Evolutionary conservation across 2,329 filamentous ascomycete genomes (phyloP).

Genomic region (Anthostomella pinea): DNA sequence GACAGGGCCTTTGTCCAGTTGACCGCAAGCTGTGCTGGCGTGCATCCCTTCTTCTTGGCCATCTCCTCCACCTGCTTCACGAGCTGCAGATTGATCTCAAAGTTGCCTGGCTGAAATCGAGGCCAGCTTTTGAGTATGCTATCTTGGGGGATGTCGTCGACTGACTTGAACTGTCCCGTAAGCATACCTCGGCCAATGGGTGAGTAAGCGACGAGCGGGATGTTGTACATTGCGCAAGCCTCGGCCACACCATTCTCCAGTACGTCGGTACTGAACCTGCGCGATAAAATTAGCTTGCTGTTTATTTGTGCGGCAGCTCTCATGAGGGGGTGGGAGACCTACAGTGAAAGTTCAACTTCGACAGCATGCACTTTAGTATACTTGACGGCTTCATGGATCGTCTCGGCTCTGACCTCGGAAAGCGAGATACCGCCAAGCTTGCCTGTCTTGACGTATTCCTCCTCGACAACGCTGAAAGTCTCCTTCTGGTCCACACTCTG

Average conservation of each 20-base stretch:
- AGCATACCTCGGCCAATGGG: constrained; percentile 62
- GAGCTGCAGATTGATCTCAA: constrained; percentile 62
- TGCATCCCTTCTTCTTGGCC: constrained; percentile 58
- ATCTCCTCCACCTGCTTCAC: constrained; percentile 55
- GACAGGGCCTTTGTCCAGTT: constrained; percentile 57
- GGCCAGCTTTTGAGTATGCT: constrained; percentile 48
- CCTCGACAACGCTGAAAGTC: constrained; percentile 33
- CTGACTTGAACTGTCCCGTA: constrained; percentile 48
- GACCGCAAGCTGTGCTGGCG: constrained; percentile 62
- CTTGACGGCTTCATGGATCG: constrained; percentile 35
- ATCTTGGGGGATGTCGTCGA: constrained; percentile 53
- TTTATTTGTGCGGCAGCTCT: not conserved
- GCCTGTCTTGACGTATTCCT: constrained; percentile 38
- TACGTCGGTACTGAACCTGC: constrained; percentile 24
- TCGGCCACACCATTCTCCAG: constrained; percentile 30
- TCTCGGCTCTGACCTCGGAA: constrained; percentile 38
- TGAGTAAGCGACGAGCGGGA: constrained; percentile 71
- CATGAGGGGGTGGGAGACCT: constrained; percentile 7
- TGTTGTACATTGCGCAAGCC: constrained; percentile 59
- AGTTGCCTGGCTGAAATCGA: constrained; percentile 61
- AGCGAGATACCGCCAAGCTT: constrained; percentile 40
- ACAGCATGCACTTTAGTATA: constrained; percentile 34
- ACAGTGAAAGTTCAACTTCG: constrained; percentile 39
- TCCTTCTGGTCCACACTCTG: constrained; percentile 35
- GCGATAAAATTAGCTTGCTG: constrained; percentile 10